Base-by-base conservation (phyloP, 352 stramenopile genomes). In the Plasmopara muralis region DNA sequence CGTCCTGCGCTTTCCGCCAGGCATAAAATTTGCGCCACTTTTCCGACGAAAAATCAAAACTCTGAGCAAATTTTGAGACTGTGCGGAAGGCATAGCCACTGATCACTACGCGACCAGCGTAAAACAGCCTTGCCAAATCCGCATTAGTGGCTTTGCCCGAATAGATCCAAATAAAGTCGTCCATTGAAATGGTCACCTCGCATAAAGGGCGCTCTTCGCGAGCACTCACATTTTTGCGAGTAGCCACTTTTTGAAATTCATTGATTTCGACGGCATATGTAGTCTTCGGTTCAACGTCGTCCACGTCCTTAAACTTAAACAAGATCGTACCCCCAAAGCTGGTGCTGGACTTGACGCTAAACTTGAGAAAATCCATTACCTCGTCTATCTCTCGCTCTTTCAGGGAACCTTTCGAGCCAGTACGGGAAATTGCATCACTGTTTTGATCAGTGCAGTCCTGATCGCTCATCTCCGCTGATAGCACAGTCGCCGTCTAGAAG, bases 151-250 rank as follows among this genome's bases (percentile, higher is more conserved):
- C 83, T 34, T 91, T 92, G 48, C 83, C 83, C 35, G 83, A 94
- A 64, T 94, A 94, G 18, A 94, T 73, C 59, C 74, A 87, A 16
- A 94, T 53, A 42, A 94, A 94, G 34, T 94, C 83, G 50, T 92
- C 83, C 63, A 92, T 84, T 6, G 81, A 89, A 43, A 91, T 89
- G 12, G 67, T 82, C 42, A 94, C 82, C 45, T 94, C 80, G 63
- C 79, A 90, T 45, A 71, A 76, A 28, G 79, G 62, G 8, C 63
- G 70, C 25, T 76, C 51, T 33, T 85, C 70, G 5, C 56, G 51
- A 1, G 70, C 47, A 2, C 31, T 61, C 20, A 56, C 73, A 43
- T 91, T 87, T 47, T 87, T 88, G 38, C 57, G 64, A 41, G 75
- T 87, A 28, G 54, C 53, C 33, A 89, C 78, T 14, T 68, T 61